Conservation (phyloP, 345 rosid species). For the Jatropha curcas region DNA sequence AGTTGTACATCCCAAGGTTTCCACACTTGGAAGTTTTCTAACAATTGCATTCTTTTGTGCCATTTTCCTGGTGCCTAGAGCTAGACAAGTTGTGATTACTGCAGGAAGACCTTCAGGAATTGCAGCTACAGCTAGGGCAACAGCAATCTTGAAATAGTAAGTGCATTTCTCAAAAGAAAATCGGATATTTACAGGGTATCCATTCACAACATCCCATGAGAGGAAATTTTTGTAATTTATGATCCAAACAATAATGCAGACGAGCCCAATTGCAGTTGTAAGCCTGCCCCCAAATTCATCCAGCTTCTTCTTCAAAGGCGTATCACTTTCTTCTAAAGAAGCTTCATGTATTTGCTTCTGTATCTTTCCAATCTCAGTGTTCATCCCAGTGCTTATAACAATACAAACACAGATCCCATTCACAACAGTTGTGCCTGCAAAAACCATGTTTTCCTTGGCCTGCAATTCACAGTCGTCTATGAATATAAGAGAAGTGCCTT, state of each 20-base stretch:
- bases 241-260: conserved; percentile 78
- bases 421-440: conserved; percentile 80
- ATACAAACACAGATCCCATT: conserved; percentile 77
- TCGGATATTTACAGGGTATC: conserved; percentile 64
- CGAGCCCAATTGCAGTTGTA: conserved; percentile 70
- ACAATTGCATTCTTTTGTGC: conserved; percentile 92
- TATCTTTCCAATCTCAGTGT: conserved; percentile 87
- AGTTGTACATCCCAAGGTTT: conserved; percentile 95
- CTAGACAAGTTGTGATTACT: conserved; percentile 85
- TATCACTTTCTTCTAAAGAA: conserved; percentile 73
- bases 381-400: conserved; percentile 75
- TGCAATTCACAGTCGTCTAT: conserved; percentile 73
- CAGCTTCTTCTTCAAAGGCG: conserved; percentile 86
- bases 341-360: conserved; percentile 92
- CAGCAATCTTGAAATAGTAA: conserved; percentile 91
- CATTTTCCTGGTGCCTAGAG: conserved; percentile 91
- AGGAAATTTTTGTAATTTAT: conserved; percentile 82
- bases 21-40: conserved; percentile 90
- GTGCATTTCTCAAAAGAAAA: conserved; percentile 91
- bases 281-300: conserved; percentile 83
- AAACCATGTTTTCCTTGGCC: conserved; percentile 87
- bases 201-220: conserved; percentile 70
- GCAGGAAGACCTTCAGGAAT: conserved; percentile 98
- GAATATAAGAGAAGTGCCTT: conserved; percentile 52
- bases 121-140: conserved; percentile 93